phyloP scores from a whole-genome alignment of 208 protist species.

The Leishmania guyanensis region DNA sequence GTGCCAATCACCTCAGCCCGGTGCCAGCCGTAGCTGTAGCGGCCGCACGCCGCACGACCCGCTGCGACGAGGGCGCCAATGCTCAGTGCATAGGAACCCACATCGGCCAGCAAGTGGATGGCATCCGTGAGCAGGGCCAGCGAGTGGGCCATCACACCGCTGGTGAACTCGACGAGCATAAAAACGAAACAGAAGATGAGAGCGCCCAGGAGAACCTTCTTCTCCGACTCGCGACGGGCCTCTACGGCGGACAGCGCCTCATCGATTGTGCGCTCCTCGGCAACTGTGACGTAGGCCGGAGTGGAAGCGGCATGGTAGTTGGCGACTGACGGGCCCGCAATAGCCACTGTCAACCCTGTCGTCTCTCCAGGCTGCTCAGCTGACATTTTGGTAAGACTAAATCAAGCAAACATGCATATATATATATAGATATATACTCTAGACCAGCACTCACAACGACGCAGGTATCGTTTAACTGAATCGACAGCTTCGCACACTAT shows the following conservation, averaged over 20 bases:
- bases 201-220: constrained; percentile 58
- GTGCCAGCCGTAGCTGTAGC: constrained; percentile 91
- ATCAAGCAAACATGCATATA: not conserved
- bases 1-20: constrained; percentile 92
- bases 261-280: constrained; percentile 25
- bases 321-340: not conserved
- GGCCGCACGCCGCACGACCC: constrained; percentile 54
- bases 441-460: not conserved
- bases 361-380: constrained; percentile 6
- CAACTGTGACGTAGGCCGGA: constrained; percentile 6
- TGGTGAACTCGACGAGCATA: constrained; percentile 86
- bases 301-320: constrained; percentile 27
- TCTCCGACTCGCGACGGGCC: constrained; percentile 59
- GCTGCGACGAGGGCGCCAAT: constrained; percentile 81
- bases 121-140: constrained; percentile 92
- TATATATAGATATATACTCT: not conserved
- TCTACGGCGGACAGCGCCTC: constrained; percentile 37
- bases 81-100: constrained; percentile 84
- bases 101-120: constrained; percentile 88
- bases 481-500: no score
- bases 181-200: constrained; percentile 82
- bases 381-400: not conserved
- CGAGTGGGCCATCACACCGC: constrained; percentile 81
- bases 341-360: not conserved
- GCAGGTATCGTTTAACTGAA: no score